Evolutionary conservation across 495 filamentous ascomycete species (phyloP).

Genomic region (Cetradonia linearis): DNA sequence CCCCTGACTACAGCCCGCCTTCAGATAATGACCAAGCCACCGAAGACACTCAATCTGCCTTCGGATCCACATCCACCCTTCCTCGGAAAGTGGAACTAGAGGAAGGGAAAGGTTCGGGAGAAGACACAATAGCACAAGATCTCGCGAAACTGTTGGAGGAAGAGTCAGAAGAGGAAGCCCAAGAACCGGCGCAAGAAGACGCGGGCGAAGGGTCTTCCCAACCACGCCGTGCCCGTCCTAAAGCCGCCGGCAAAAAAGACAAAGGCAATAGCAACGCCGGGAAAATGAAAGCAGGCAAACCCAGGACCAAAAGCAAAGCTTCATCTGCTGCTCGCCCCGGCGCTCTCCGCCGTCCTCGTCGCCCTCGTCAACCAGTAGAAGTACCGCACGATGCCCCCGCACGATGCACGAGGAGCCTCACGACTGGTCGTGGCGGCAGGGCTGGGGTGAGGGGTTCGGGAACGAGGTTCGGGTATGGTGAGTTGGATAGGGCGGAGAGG

Average conservation of each 20-base stretch:
- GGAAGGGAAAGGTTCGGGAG: neutral
- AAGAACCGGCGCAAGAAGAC: neutral
- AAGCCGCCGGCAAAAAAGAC: neutral
- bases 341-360: neutral
- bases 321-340: neutral
- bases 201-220: no score
- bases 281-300: neutral
- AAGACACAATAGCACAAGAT: no score
- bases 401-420: constrained; percentile 3
- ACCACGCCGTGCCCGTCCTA: neutral
- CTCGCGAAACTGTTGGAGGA: no score
- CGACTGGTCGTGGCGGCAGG: neutral
- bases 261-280: neutral
- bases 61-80: neutral
- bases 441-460: neutral
- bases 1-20: neutral
- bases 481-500: constrained; percentile 10
- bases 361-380: neutral
- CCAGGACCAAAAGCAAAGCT: neutral
- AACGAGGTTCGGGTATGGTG: constrained; percentile 4
- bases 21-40: neutral
- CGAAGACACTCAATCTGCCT: neutral
- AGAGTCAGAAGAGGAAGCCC: neutral
- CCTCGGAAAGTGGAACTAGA: neutral
- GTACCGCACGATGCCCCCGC: neutral